phyloP scores from a whole-genome alignment of 257 asterid genomes.

The Solanum appendiculatum region DNA sequence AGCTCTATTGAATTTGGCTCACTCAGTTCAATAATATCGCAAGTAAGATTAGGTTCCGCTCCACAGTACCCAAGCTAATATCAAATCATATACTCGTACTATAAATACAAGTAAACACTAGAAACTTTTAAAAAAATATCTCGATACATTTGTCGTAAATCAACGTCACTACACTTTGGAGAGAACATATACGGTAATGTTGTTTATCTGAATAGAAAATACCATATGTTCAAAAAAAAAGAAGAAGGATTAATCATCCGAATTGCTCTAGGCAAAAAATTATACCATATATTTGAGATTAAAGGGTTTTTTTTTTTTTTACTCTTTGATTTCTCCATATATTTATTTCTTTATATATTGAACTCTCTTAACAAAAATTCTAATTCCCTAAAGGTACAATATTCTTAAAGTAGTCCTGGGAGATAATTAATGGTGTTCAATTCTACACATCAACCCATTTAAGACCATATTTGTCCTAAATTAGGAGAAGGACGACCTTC shows the following conservation, averaged over 20 bases:
- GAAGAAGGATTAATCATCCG: too few relatives aligned
- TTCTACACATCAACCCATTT: background rate
- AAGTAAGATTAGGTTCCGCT: background rate
- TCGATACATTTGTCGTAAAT: background rate
- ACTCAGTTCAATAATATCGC: background rate
- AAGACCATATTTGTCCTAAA: background rate
- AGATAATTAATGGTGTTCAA: background rate
- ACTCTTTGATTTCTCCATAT: background rate
- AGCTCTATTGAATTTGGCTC: too few relatives aligned
- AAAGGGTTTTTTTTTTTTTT: too few relatives aligned
- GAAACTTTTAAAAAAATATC: background rate
- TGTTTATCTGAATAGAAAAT: background rate
- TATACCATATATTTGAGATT: too few relatives aligned
- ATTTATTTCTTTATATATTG: too few relatives aligned
- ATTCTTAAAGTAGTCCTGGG: background rate
- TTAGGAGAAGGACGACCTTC: background rate
- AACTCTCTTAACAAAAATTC: too few relatives aligned
- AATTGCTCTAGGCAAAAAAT: background rate
- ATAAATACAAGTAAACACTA: background rate
- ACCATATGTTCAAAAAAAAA: background rate
- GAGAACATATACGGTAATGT: background rate
- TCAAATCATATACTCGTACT: background rate
- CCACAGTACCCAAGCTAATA: background rate
- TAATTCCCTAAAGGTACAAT: background rate
- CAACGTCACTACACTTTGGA: background rate